Conservation (phyloP, 768 basidiomycete species). For the Pleurotus tuoliensis region DNA sequence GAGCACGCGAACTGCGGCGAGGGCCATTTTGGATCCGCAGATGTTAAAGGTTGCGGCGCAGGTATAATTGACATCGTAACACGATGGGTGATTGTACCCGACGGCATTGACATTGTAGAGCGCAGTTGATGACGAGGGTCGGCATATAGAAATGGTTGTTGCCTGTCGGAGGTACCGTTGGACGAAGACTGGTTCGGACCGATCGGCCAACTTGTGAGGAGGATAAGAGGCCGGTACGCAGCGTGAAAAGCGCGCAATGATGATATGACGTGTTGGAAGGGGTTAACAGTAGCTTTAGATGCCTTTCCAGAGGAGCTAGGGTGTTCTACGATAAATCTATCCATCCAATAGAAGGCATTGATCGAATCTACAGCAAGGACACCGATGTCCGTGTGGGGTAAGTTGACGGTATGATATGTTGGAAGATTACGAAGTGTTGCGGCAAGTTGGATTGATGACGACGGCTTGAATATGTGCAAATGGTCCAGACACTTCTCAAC, state of each 20-base stretch:
- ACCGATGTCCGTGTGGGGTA: slow-evolving; percentile 54
- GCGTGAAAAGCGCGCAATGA: slow-evolving; percentile 46
- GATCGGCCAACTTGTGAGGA: slow-evolving; percentile 66
- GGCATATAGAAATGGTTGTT: slow-evolving; percentile 38
- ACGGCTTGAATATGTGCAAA: slow-evolving; percentile 68
- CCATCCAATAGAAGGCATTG: slow-evolving; percentile 74
- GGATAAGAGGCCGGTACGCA: slow-evolving; percentile 45
- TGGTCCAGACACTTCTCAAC: slow-evolving; percentile 40
- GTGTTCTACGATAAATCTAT: slow-evolving; percentile 63
- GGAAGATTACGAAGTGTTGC: slow-evolving; percentile 58
- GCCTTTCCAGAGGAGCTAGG: slow-evolving; percentile 10
- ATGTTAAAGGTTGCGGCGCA: neutral
- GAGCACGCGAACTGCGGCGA: neutral
- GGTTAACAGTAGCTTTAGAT: slow-evolving; percentile 16
- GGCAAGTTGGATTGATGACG: slow-evolving; percentile 66
- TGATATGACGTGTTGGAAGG: slow-evolving; percentile 42
- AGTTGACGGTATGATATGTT: slow-evolving; percentile 42
- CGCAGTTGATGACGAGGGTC: neutral
- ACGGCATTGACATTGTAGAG: neutral
- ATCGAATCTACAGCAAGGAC: slow-evolving; percentile 74
- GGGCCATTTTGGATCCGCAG: neutral
- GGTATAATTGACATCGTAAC: neutral
- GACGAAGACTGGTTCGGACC: slow-evolving; percentile 5
- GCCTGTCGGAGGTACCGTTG: slow-evolving; percentile 33
- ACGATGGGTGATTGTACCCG: slow-evolving; percentile 2